Evolutionary conservation across 177 flowering plant genomes (phyloP), one percentile per base, ranked within the genome.

Genomic region (Tripterygium wilfordii): DNA sequence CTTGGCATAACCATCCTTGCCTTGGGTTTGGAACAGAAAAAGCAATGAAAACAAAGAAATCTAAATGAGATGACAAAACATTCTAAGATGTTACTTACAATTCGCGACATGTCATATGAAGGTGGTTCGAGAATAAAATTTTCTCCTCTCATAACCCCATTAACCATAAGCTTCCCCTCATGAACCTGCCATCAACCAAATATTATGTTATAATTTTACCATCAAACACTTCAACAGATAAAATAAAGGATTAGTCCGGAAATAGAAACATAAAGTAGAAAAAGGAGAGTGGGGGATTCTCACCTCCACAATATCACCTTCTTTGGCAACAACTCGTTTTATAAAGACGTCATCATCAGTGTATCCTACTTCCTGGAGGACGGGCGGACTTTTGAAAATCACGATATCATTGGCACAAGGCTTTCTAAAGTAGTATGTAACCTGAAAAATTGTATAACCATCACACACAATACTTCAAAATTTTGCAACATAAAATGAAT

Each of bases 341-440:
- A 92, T 92, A 55, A 92, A 92, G 35, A 92, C 99, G 70, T 89
- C 97, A 18, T 66, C 87, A 67, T 86, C 89, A 10, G 95, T 86
- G 60, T 82, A 89, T 42, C 99, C 99, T 10, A 76, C 91, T 70
- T 89, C 85, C 70, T 92, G 98, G 44, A 83, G 82, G 20, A 79
- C 96, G 21, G 97, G 97, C 33, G 97, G 99, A 62, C 91, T 82
- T 63, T 89, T 92, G 57, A 92, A 92, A 32, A 92, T 89, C 20
- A 89, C 96, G 18, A 89, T 77, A 61, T 92, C 99, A 74, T 94
- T 85, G 3, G 85, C 74, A 69, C 92, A 84, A 1, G 99, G 97
- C 70, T 85, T 84, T 58, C 99, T 82, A 60, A 92, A 89, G 61
- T 88, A 82, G 75, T 84, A 92, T 3, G 89, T 54, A 26, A 92